These are phyloP conservation scores for Pyrenopolyporus hunteri DNA, from an alignment of 495 filamentous ascomycete species.

Conservation along the genomic window DNA sequence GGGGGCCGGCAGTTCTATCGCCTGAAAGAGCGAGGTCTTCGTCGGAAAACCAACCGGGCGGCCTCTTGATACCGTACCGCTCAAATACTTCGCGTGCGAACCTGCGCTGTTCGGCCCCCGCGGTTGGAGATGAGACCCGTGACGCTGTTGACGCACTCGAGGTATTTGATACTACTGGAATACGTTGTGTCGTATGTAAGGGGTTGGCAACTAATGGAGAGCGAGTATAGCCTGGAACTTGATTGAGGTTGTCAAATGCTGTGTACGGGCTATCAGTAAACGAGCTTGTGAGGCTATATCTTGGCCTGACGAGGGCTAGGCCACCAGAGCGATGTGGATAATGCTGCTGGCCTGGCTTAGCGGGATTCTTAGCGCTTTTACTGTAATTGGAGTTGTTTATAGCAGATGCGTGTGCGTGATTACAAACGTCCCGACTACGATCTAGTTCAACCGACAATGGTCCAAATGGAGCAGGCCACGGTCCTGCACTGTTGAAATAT, in stretches of 20 bases:
- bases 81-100: conserved; percentile 46
- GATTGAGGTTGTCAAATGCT: background rate
- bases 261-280: conserved; percentile 10
- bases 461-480: conserved; percentile 19
- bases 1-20: conserved; percentile 38
- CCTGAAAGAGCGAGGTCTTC: conserved; percentile 42
- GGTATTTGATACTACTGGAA: conserved; percentile 3
- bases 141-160: conserved; percentile 11
- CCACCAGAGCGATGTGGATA: conserved; percentile 17
- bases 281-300: background rate
- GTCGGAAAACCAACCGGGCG: conserved; percentile 51
- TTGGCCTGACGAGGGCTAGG: background rate
- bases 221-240: background rate
- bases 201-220: background rate
- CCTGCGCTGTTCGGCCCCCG: conserved; percentile 25
- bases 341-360: conserved; percentile 1
- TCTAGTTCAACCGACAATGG: conserved; percentile 9
- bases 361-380: background rate
- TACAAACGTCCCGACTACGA: conserved; percentile 7
- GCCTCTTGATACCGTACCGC: conserved; percentile 43
- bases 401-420: conserved; percentile 4
- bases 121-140: conserved; percentile 11
- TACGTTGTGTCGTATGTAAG: background rate
- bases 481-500: conserved; percentile 27
- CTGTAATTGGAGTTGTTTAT: background rate